Conservation (phyloP, 192 early-diverging fungal genomes). For the Gonapodya prolifera region DNA sequence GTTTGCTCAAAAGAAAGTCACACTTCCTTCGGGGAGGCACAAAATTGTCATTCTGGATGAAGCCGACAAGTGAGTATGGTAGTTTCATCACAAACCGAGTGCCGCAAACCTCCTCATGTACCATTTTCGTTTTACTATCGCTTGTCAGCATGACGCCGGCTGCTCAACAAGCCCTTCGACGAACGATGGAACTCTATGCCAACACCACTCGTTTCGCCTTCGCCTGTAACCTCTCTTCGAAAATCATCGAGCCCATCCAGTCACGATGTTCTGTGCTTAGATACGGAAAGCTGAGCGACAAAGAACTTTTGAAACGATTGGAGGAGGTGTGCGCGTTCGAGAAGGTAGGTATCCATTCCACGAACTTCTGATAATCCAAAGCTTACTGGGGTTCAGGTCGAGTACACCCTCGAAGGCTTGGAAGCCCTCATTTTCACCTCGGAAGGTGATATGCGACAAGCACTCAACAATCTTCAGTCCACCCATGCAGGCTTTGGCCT, state of each 20-base stretch:
- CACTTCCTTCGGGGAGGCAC: slow-evolving; percentile 70
- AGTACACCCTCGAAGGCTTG: slow-evolving; percentile 75
- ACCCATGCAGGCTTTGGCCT: slow-evolving; percentile 76
- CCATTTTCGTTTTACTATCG: no score
- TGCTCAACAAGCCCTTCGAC: slow-evolving; percentile 92
- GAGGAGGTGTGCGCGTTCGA: slow-evolving; percentile 73
- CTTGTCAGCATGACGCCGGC: slow-evolving; percentile 76
- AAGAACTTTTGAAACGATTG: slow-evolving; percentile 68
- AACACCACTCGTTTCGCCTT: slow-evolving; percentile 90
- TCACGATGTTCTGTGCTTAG: slow-evolving; percentile 86
- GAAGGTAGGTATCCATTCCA: slow-evolving; percentile 38
- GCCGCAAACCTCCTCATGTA: no score
- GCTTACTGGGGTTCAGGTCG: slow-evolving; percentile 31
- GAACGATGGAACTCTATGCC: slow-evolving; percentile 97
- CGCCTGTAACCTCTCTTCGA: slow-evolving; percentile 90
- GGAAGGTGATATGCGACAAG: slow-evolving; percentile 98
- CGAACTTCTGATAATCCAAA: no score
- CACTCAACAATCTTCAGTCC: slow-evolving; percentile 90
- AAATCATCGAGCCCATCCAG: slow-evolving; percentile 98
- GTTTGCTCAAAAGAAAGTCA: slow-evolving; percentile 98
- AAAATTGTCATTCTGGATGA: slow-evolving; percentile 94
- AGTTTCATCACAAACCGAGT: no score
- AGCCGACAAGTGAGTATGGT: slow-evolving; percentile 59
- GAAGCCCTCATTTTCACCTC: slow-evolving; percentile 91
- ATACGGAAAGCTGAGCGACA: slow-evolving; percentile 63